These are phyloP conservation scores for Calocybe indica DNA, from an alignment of 768 basidiomycete species.

Conservation along the genomic window DNA sequence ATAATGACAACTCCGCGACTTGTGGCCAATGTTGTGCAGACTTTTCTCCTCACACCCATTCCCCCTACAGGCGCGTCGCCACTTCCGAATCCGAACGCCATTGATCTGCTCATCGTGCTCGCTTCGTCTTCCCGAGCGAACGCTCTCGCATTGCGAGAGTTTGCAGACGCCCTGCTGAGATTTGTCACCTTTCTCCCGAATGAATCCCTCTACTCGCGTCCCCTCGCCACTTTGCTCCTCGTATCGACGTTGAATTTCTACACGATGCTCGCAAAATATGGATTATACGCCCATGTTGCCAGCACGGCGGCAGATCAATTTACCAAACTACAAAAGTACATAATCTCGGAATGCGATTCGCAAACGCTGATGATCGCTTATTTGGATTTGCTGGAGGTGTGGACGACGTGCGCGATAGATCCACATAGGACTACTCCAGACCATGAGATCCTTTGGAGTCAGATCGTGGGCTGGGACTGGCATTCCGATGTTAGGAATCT, in stretches of 20 bases:
- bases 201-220: slow-evolving; percentile 23
- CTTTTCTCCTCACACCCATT: slow-evolving; percentile 53
- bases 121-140: slow-evolving; percentile 62
- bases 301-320: slow-evolving; percentile 59
- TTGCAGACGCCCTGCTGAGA: slow-evolving; percentile 63
- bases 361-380: slow-evolving; percentile 41
- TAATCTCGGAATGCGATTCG: slow-evolving; percentile 33
- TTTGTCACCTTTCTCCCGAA: slow-evolving; percentile 58
- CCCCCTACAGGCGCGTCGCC: slow-evolving; percentile 28
- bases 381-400: slow-evolving; percentile 55
- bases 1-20: slow-evolving; percentile 50
- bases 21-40: slow-evolving; percentile 42
- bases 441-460: slow-evolving; percentile 90
- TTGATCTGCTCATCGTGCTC: slow-evolving; percentile 53
- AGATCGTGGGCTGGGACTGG: slow-evolving; percentile 79
- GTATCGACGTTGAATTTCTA: slow-evolving; percentile 48
- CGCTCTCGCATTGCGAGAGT: slow-evolving; percentile 49
- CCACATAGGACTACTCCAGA: slow-evolving; percentile 83
- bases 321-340: slow-evolving; percentile 39
- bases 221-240: slow-evolving; percentile 45
- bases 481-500: slow-evolving; percentile 45
- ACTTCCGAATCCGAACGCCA: slow-evolving; percentile 41
- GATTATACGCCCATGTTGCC: slow-evolving; percentile 66
- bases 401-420: slow-evolving; percentile 83
- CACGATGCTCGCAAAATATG: slow-evolving; percentile 66